Evolutionary conservation across 2,329 filamentous ascomycete species (phyloP).

Genomic region (Myriosclerotinia duriaeana): DNA sequence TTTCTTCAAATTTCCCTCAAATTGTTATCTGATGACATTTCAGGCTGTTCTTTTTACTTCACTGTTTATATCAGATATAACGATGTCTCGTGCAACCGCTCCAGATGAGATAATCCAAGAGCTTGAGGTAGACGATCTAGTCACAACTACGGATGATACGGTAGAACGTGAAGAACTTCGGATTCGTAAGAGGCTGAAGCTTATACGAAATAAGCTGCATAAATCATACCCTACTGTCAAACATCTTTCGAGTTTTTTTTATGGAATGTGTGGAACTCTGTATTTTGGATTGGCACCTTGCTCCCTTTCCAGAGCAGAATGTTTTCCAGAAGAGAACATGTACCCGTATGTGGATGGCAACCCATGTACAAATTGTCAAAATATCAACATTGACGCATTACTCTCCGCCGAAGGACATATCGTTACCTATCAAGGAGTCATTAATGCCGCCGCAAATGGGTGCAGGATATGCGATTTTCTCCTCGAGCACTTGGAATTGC

Average conservation of each 20-base stretch:
- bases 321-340: background rate
- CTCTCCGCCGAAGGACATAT: background rate
- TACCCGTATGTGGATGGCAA: background rate
- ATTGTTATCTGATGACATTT: background rate
- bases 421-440: background rate
- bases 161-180: background rate
- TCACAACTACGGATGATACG: background rate
- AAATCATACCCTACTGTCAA: background rate
- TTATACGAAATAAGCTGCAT: background rate
- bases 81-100: background rate
- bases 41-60: background rate
- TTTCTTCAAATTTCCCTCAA: background rate
- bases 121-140: background rate
- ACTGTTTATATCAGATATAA: background rate
- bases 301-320: background rate
- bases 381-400: background rate
- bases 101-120: background rate
- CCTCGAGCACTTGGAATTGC: background rate
- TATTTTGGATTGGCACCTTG: background rate
- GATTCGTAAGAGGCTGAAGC: background rate
- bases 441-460: background rate
- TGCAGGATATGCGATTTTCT: background rate
- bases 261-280: background rate
- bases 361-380: background rate
- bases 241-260: background rate